Evolutionary conservation across 2,329 filamentous ascomycete species (phyloP).

Genomic region (Graphilbum sp.): DNA sequence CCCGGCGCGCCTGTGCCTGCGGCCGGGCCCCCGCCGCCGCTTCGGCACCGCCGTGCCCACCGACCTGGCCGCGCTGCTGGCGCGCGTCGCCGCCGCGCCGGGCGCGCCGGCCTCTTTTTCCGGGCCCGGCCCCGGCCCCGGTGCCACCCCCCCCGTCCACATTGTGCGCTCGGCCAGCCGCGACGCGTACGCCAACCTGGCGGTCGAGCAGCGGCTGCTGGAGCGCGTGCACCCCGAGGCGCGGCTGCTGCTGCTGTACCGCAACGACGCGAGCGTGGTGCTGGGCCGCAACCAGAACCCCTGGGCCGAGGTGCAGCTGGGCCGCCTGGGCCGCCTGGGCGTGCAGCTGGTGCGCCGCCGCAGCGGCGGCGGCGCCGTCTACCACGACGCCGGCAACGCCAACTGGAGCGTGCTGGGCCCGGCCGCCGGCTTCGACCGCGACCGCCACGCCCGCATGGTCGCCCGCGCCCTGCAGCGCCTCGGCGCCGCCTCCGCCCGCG

Average conservation of each 20-base stretch:
- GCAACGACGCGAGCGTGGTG: constrained; percentile 73
- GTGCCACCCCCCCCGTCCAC: constrained; percentile 24
- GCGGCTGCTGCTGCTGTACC: constrained; percentile 71
- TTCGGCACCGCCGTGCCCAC: too few species aligned
- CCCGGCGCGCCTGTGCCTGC: too few species aligned
- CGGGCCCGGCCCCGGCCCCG: too few species aligned
- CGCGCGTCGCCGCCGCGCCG: too few species aligned
- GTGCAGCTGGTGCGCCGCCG: constrained; percentile 58
- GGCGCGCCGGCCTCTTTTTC: too few species aligned
- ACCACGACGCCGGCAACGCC: constrained; percentile 83
- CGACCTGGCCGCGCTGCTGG: too few species aligned
- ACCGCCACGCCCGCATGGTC: constrained; percentile 86
- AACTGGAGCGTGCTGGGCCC: constrained; percentile 92
- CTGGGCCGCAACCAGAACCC: constrained; percentile 96
- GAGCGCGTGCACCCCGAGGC: constrained; percentile 56
- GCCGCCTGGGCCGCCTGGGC: constrained; percentile 26
- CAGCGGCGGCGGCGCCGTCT: constrained; percentile 83
- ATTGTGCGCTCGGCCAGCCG: constrained; percentile 54
- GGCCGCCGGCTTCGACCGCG: constrained; percentile 56
- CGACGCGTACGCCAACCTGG: constrained; percentile 80
- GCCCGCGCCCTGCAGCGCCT: constrained; percentile 56
- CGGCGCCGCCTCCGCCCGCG: constrained; percentile 51
- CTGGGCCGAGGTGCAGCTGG: constrained; percentile 78
- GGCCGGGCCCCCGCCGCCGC: too few species aligned
- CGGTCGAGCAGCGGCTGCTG: constrained; percentile 82